Percentiles rank a stretch among this genome's conserved stretches.
These are phyloP conservation scores for Phellopilus nigrolimitatus DNA, from an alignment of 1,284 basidiomycete genomes.

Conservation along the genomic window DNA sequence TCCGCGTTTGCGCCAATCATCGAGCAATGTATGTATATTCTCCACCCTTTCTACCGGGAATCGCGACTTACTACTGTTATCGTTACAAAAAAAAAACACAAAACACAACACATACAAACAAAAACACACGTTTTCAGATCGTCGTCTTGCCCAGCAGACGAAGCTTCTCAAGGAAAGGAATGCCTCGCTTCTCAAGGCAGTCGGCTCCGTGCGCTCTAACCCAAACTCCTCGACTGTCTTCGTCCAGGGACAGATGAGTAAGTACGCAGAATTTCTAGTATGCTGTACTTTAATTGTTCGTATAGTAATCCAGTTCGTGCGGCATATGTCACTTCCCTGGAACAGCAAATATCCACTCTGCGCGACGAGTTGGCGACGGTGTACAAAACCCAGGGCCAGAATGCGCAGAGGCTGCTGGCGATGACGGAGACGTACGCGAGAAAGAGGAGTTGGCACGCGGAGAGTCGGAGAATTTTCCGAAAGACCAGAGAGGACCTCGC, in stretches of 20 bases:
- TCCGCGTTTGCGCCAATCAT: constrained; percentile 78
- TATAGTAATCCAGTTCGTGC: constrained; percentile 74
- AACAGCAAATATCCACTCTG: constrained; percentile 87
- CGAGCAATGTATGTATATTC: constrained; percentile 70
- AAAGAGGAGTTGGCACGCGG: constrained; percentile 79
- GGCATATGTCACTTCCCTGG: constrained; percentile 86
- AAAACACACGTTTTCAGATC: constrained; percentile 66
- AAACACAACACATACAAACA: too few relatives aligned
- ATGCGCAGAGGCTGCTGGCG: constrained; percentile 85
- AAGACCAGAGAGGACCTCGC: constrained; percentile 70
- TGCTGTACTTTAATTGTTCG: constrained; percentile 23
- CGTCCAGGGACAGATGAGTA: constrained; percentile 69
- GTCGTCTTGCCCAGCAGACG: constrained; percentile 84
- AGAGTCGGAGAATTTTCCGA: constrained; percentile 72
- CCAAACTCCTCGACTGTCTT: constrained; percentile 59
- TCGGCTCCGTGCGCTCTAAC: constrained; percentile 63
- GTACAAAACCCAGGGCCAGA: constrained; percentile 96
- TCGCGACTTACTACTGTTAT: constrained; percentile 17
- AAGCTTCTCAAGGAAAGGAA: constrained; percentile 87
- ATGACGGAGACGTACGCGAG: constrained; percentile 94
- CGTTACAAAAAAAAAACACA: too few relatives aligned
- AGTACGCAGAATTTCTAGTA: constrained; percentile 28
- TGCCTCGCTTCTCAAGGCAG: constrained; percentile 75
- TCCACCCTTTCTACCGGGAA: constrained; percentile 16
- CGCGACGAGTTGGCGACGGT: constrained; percentile 88